Evolutionary conservation across 495 filamentous ascomycete species (phyloP).

Genomic region (Jackrogersella minutella): DNA sequence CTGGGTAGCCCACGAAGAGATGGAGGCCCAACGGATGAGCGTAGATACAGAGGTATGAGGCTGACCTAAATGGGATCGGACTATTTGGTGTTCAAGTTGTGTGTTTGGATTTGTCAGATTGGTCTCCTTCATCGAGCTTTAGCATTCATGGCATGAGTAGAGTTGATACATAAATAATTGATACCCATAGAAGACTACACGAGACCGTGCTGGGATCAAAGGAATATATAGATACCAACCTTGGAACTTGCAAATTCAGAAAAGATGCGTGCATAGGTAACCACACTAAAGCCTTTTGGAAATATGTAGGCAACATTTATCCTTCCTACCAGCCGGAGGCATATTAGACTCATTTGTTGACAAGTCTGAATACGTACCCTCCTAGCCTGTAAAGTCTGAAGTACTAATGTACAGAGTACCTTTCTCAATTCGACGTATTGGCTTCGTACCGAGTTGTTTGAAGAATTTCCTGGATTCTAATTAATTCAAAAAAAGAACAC

Average conservation of each 20-base stretch:
- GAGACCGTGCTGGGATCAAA: too few relatives aligned
- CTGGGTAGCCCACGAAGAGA: constrained; percentile 37
- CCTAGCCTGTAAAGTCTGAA: neutral
- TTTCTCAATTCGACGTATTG: too few relatives aligned
- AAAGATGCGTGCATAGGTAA: neutral
- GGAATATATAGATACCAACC: neutral
- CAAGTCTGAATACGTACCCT: neutral
- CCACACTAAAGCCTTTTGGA: constrained; percentile 3
- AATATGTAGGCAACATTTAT: constrained; percentile 1
- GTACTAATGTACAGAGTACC: too few relatives aligned
- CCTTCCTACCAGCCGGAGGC: too few relatives aligned
- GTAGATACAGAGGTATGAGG: neutral
- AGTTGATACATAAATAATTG: constrained; percentile 9
- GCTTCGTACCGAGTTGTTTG: too few relatives aligned
- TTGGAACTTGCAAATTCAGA: too few relatives aligned
- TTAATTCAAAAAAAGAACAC: too few relatives aligned
- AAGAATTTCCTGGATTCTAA: too few relatives aligned
- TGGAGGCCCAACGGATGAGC: constrained; percentile 9
- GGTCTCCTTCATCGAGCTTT: neutral
- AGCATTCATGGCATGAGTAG: constrained; percentile 20
- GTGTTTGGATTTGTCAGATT: constrained; percentile 14
- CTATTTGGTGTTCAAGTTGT: neutral
- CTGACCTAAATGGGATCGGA: neutral
- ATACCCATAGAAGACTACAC: too few relatives aligned
- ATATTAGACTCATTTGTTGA: neutral